Conservation (phyloP, 345 rosid species). For the Eucalyptus decipiens region DNA sequence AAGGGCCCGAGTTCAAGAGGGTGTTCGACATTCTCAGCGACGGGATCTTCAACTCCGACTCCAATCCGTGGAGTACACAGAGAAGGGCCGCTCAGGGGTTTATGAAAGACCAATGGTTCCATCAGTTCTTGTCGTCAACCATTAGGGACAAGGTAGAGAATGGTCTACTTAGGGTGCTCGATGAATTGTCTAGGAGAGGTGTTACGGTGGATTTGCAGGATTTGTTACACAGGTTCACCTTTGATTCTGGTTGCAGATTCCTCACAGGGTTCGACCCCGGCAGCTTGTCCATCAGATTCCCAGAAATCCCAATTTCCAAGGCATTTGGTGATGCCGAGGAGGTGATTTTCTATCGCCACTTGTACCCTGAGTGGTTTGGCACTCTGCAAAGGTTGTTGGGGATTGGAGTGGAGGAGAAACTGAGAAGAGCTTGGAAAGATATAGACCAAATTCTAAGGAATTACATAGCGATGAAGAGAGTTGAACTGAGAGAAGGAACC, state of each 20-base stretch:
- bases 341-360: conserved; percentile 29
- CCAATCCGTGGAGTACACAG: conserved; percentile 29
- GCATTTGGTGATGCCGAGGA: conserved; percentile 36
- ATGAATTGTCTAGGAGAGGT: conserved; percentile 10
- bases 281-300: conserved; percentile 17
- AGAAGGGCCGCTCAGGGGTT: conserved; percentile 21
- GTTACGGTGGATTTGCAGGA: conserved; percentile 25
- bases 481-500: not conserved
- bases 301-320: conserved; percentile 6
- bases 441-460: conserved; percentile 1
- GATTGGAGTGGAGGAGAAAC: conserved; percentile 22
- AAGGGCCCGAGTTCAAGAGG: conserved; percentile 40
- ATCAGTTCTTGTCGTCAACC: conserved; percentile 3
- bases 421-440: conserved; percentile 9
- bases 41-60: conserved; percentile 42
- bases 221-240: conserved; percentile 29
- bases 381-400: conserved; percentile 34
- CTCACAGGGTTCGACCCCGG: conserved; percentile 31
- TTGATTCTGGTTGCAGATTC: conserved; percentile 21
- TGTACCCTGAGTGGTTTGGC: conserved; percentile 17
- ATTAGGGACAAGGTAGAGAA: conserved; percentile 15
- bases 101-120: conserved; percentile 13
- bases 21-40: conserved; percentile 43
- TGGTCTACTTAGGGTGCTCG: conserved; percentile 30
- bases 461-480: conserved; percentile 13